Evolutionary conservation across 108 stramenopile species (phyloP), one percentile per base, ranked within the genome.

Genomic region (Nitzschia palea): DNA sequence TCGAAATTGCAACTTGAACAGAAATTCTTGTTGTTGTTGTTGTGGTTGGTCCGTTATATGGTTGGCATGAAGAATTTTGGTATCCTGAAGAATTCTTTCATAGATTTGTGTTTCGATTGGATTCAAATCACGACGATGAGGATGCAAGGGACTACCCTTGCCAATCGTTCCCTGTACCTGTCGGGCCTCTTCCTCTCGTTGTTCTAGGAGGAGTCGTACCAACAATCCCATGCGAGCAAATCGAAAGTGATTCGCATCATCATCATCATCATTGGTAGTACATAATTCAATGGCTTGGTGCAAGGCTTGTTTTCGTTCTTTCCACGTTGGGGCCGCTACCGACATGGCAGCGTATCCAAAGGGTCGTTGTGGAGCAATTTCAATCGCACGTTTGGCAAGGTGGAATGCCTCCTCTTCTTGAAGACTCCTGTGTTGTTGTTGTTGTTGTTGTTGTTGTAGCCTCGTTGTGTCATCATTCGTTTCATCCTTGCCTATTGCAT

Each of bases 321-420:
- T 33, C 29, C 32, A 8, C 12, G 30, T 20, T 14, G 15, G 30
- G 15, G 51, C 33, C 3, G 48, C 56, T 1, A 35, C 42, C 25
- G 66, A 67, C 33, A 78, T 37, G 5, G 77, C 71, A 18, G 58
- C 66, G 32, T 73, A 73, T 36, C 71, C 77, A 47, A 67, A 62
- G 0, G 65, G 71, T n/a, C 30, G 26, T 5, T 53, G 12, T 15
- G 77, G 77, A 17, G 58, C 67, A 8, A 60, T 42, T 29, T 59
- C 55, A 45, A 68, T 68, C 1, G 77, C 70, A 22, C 52, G 58
- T 29, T 48, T 18, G 5, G 77, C 77, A 43, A 51, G 14, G 17
- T 5, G 20, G 14, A 40, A 29, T 28, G 60, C 53, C 55, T 63
- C 52, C 28, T 22, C 29, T 20, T 32, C n/a, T n/a, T n/a, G n/a